Evolutionary conservation across 768 basidiomycete genomes (phyloP).

Genomic region (Gloeopeniophorella convolvens): DNA sequence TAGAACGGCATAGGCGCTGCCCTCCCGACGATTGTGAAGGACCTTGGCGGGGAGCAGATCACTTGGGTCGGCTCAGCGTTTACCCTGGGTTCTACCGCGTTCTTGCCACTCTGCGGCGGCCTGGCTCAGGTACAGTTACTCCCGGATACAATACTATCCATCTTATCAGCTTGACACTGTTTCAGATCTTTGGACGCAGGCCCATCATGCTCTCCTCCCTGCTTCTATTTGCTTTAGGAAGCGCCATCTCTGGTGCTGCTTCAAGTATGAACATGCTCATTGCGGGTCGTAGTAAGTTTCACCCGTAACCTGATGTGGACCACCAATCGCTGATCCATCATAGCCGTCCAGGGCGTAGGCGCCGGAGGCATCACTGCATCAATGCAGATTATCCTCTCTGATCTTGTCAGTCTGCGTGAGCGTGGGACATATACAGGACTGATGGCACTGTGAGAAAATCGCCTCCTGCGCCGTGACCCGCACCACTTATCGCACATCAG

Average conservation of each 20-base stretch:
- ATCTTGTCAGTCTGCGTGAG: constrained; percentile 31
- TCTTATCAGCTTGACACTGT: too few species aligned
- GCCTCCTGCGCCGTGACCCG: too few species aligned
- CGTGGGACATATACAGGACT: constrained; percentile 29
- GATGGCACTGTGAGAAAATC: constrained; percentile 25
- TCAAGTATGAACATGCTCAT: background rate
- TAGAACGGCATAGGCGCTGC: too few species aligned
- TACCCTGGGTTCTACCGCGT: too few species aligned
- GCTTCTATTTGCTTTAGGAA: background rate
- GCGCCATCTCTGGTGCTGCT: background rate
- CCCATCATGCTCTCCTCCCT: background rate
- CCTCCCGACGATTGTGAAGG: too few species aligned
- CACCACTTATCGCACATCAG: constrained; percentile 4
- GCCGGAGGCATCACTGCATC: constrained; percentile 28
- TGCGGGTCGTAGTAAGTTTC: background rate
- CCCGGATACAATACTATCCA: too few species aligned
- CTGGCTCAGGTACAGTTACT: too few species aligned
- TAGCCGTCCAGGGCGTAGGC: constrained; percentile 27
- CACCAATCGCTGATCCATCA: too few species aligned
- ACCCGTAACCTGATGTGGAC: too few species aligned
- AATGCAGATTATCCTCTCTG: constrained; percentile 28
- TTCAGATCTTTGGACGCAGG: background rate
- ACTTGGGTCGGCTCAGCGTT: too few species aligned
- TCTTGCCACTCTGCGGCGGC: too few species aligned
- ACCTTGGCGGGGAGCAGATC: too few species aligned